These are phyloP conservation scores for Sporothrix brasiliensis DNA, from an alignment of 2,329 filamentous ascomycete species.

Conservation along the genomic window DNA sequence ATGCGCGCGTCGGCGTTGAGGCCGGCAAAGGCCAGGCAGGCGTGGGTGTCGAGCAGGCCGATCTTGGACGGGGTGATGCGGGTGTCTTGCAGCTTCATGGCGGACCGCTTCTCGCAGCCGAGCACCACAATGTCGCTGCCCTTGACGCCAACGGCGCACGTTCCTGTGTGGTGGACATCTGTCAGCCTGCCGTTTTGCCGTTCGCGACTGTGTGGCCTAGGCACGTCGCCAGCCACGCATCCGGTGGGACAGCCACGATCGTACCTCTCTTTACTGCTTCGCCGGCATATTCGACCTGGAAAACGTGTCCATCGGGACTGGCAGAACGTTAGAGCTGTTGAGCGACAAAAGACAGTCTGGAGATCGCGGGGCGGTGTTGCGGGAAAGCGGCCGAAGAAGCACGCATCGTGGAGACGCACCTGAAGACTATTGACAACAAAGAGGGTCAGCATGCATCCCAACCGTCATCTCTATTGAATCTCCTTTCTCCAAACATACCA, in stretches of 20 bases:
- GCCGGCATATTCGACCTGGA: slow-evolving; percentile 98
- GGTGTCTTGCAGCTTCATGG: slow-evolving; percentile 99
- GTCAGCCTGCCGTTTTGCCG: background rate
- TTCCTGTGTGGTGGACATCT: slow-evolving; percentile 60
- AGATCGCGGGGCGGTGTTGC: background rate
- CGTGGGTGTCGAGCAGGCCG: slow-evolving; percentile 86
- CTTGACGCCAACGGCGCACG: slow-evolving; percentile 97
- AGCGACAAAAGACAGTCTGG: slow-evolving; percentile 10
- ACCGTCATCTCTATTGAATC: background rate
- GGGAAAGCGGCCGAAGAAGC: background rate
- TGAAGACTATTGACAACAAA: slow-evolving; percentile 65
- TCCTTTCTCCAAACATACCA: slow-evolving; percentile 63
- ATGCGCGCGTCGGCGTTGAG: slow-evolving; percentile 98
- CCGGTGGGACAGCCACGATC: background rate
- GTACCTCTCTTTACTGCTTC: slow-evolving; percentile 97
- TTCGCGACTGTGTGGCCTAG: background rate
- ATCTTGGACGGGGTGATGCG: slow-evolving; percentile 99
- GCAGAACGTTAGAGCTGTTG: slow-evolving; percentile 23
- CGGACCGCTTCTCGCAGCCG: slow-evolving; percentile 97
- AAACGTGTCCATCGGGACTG: slow-evolving; percentile 98
- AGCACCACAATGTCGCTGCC: slow-evolving; percentile 91
- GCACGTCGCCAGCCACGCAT: background rate
- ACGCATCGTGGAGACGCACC: slow-evolving; percentile 53
- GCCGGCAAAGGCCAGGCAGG: slow-evolving; percentile 94
- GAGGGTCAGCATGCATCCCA: background rate